Conservation (phyloP, 192 early-diverging fungal species). For the Gaertneriomyces semiglobifer region DNA sequence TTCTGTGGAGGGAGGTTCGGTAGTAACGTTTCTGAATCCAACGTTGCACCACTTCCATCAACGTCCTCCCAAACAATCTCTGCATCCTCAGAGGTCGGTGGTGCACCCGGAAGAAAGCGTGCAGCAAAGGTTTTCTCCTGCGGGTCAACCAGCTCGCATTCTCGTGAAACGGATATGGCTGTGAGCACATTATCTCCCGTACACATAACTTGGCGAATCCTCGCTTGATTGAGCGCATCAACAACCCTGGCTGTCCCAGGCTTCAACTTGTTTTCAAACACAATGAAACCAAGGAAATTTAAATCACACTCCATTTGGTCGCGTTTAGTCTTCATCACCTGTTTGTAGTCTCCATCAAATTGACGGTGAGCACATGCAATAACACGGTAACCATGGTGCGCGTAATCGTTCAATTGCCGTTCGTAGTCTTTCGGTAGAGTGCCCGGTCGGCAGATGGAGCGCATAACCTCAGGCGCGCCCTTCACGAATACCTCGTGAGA, state of each 20-base stretch:
- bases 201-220: conserved; percentile 96
- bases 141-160: conserved; percentile 84
- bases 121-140: conserved; percentile 76
- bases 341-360: conserved; percentile 66
- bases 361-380: conserved; percentile 86
- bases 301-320: conserved; percentile 82
- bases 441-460: conserved; percentile 72
- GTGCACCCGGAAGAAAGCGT: conserved; percentile 57
- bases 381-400: conserved; percentile 95
- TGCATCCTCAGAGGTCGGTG: conserved; percentile 46
- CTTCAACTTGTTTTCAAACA: conserved; percentile 99
- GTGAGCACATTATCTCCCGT: conserved; percentile 97
- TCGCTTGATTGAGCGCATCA: conserved; percentile 70
- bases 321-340: conserved; percentile 76
- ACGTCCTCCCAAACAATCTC: conserved; percentile 73
- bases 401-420: conserved; percentile 74
- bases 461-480: conserved; percentile 96
- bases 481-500: conserved; percentile 86
- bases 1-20: not conserved
- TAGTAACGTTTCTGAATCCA: conserved; percentile 57
- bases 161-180: conserved; percentile 87
- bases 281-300: conserved; percentile 89
- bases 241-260: conserved; percentile 76
- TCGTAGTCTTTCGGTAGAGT: conserved; percentile 76
- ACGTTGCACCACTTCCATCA: conserved; percentile 46